These are phyloP conservation scores for Trypanosoma theileri DNA, from an alignment of 208 protist species.

Conservation along the genomic window DNA sequence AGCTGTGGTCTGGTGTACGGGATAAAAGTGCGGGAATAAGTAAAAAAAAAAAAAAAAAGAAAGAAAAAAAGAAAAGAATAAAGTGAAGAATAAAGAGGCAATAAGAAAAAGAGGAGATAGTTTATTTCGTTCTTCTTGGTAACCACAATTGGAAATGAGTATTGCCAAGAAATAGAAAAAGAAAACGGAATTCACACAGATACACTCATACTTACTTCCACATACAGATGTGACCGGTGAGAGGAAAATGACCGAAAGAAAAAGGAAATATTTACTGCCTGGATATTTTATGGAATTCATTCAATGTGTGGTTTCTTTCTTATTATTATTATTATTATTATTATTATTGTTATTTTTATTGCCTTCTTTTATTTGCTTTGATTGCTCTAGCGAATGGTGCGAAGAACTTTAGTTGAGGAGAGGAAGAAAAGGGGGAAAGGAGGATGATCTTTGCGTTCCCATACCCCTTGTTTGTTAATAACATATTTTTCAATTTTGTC, in stretches of 20 bases:
- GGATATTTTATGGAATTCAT: neutral
- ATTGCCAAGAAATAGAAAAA: too few species aligned
- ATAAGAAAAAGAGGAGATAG: conserved; percentile 8
- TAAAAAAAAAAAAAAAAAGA: neutral
- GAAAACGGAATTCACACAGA: too few species aligned
- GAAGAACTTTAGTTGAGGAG: neutral
- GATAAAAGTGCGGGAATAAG: neutral
- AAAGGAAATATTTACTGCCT: neutral
- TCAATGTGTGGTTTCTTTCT: conserved; percentile 8
- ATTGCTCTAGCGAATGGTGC: neutral
- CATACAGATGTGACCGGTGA: neutral
- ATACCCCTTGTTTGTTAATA: conserved; percentile 13
- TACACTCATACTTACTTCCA: too few species aligned
- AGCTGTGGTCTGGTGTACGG: neutral
- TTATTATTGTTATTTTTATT: too few species aligned
- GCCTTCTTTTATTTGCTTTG: neutral
- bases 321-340: too few species aligned
- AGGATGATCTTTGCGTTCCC: conserved; percentile 4
- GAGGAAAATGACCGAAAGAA: neutral
- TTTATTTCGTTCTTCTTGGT: neutral
- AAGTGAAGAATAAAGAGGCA: neutral
- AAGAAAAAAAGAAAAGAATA: neutral
- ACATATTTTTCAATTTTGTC: conserved; percentile 11
- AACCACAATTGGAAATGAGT: too few species aligned
- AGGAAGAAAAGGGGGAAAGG: conserved; percentile 3